Base-by-base conservation (phyloP, 805 yeast species). In the Sporopachydermia lactativora region DNA sequence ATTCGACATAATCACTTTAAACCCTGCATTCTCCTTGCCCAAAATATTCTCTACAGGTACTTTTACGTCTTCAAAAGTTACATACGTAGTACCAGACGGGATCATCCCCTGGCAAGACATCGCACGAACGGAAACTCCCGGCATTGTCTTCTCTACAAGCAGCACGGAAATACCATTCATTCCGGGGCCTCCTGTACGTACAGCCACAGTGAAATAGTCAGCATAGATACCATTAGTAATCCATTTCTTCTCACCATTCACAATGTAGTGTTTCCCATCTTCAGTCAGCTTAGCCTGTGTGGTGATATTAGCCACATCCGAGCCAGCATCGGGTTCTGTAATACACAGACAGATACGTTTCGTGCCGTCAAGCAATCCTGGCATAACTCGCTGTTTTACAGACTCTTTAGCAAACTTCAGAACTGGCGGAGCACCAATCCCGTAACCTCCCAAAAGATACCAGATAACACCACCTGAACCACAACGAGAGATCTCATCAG, bases 321-420 rank as follows among this genome's bases (percentile, higher is more conserved):
- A 59, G 18, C 68, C 68, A 11, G 66, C 68, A 38, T 62, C 65
- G 13, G 68, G 68, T 52, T 62, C 68, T 14, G 68, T 62, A 50
- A 62, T 63, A 41, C 64, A 56, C 37, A 62, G 47, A 41, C 68
- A 64, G 42, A 56, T 49, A 34, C 68, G 56, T 51, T 60, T 63
- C 38, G 52, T 50, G 18, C 68, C 68, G 37, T 45, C 40, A 38
- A 63, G 45, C 13, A 62, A 44, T 4, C 48, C 62, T 5, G 68
- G 68, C 4, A 61, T 44, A 14, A 63, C 54, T 17, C 65, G 53
- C 47, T 52, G 47, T 47, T 53, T 56, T 34, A 62, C 49, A 18
- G 46, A 57, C 19, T 49, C 54, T 17, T 47, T 41, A 28, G 54
- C 62, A 42, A 51, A 62, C 43, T 55, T 55, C 50, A 58, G 41